Base-by-base conservation (phyloP, 2,329 filamentous ascomycete genomes). In the Sphaerulina populicola region DNA sequence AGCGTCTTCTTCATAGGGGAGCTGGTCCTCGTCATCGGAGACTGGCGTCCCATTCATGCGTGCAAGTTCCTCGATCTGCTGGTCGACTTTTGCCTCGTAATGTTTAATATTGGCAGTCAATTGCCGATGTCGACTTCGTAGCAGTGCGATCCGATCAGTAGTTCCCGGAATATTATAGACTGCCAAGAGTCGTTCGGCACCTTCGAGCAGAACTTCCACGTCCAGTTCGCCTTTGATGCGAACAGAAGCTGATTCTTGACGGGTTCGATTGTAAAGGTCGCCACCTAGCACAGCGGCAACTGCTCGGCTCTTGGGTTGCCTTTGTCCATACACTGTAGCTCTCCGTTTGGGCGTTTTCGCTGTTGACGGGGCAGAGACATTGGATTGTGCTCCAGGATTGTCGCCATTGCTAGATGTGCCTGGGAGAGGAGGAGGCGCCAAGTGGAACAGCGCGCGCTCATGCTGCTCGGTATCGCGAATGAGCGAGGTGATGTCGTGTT, bases 381-480 rank as follows among this genome's bases (percentile, higher is more conserved):
- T 51, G 1, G 49, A 36, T 18, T 55, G 49, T 11, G 43, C 47
- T 3, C 68, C 63, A 27, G 4, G 23, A 27, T 27, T 27, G 6
- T 27, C 23, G 59, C 75, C 66, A 61, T 77, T 56, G 67, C 74
- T 50, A 27, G 61, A 60, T 66, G 75, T 68, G 65, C 73, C 56
- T 64, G 69, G 45, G 63, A 72, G 37, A 64, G 77, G 76, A 0
- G 86, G 80, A 0, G 86, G 82, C 1, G 91, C 89, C 0, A 95
- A 83, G 35, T 91, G 94, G 74, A 97, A 98, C 14, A 98, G 81
- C 6, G 91, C 91, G 63, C 90, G 85, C 69, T 98, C 93, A 71
- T 97, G 91, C 18, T 85, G 74, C 70, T 98, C 93, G 3, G 91
- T 96, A 68, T 98, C 93, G 54, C 93, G 86, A 64, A 98, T 96